Evolutionary conservation across 1,284 basidiomycete species (phyloP), one percentile per base, ranked within the genome.

Genomic region (Naganishia albida): DNA sequence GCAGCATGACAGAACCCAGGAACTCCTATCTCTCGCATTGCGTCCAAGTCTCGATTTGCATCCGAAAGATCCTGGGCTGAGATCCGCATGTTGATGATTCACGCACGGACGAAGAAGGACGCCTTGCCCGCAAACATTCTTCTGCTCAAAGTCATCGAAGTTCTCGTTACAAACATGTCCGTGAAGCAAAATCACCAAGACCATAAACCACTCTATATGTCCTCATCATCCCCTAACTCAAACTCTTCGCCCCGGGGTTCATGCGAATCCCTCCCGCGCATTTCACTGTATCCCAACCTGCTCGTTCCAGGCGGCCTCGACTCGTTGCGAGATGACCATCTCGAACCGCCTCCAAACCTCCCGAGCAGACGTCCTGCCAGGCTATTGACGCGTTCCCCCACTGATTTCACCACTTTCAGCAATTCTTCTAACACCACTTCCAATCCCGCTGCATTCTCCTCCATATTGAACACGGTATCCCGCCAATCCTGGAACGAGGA

Each of bases 351-450:
- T 15, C 57, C 57, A 26, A 50, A 60, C 26, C 57, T 60, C 23
- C 46, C 57, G 10, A 50, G 16, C 16, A 60, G 15, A 10, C 46
- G 12, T 28, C 28, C 48, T 2, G 39, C 18, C 7, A 48, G 18
- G 46, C 46, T 50, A 25, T 60, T 57, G n/a, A 43, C 48, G 12
- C 28, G 16, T 52, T 51, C 49, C 16, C 54, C 48, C 3, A 42
- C 7, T 13, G 39, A 46, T 38, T 64, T 62, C 2, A 69, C 63
- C 71, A 74, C 75, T 30, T 70, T 66, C 72, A 74, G 75, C 10
- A 72, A 71, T 68, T 79, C 78, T 63, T 80, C 78, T 20, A 80
- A 62, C 1, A 77, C 67, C 38, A 72, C 72, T 49, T 78, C 77
- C 25, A 80, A 66, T 16, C 72, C 72, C 38, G 73, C 72, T 18